These are phyloP conservation scores for Porodaedalea pini DNA, from an alignment of 1,284 basidiomycete genomes.

Conservation along the genomic window DNA sequence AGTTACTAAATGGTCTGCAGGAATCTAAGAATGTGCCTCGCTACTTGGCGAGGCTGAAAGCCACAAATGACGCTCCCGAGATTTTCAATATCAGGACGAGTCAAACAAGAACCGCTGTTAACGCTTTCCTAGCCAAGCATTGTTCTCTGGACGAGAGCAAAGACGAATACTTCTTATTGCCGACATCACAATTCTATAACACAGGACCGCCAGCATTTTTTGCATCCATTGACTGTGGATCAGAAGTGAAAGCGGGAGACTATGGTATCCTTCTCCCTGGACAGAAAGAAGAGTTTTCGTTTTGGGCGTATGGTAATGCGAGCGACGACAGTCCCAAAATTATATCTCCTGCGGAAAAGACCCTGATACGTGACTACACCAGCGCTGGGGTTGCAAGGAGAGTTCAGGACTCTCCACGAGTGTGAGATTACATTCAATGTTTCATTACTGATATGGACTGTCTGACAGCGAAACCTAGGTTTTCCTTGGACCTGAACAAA, in stretches of 20 bases:
- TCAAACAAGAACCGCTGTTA: neutral
- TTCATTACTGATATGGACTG: neutral
- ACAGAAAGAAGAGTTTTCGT: neutral
- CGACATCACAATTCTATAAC: neutral
- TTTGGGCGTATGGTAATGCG: neutral
- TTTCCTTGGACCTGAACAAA: neutral
- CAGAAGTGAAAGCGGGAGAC: neutral
- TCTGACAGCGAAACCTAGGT: neutral
- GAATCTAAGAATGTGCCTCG: neutral
- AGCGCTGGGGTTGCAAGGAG: neutral
- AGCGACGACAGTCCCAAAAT: neutral
- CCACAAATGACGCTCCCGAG: neutral
- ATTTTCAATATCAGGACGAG: neutral
- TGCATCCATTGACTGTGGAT: neutral
- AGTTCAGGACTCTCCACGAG: neutral
- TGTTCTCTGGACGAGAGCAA: neutral
- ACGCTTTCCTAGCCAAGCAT: neutral
- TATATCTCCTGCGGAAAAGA: neutral
- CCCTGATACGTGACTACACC: neutral
- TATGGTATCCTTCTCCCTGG: neutral
- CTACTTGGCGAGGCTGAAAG: neutral
- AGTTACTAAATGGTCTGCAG: too few species aligned
- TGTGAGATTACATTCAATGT: neutral
- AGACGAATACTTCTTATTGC: neutral
- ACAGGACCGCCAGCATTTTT: neutral